phyloP scores from a whole-genome alignment of 208 protist species.

The Borovskyia barvae region DNA sequence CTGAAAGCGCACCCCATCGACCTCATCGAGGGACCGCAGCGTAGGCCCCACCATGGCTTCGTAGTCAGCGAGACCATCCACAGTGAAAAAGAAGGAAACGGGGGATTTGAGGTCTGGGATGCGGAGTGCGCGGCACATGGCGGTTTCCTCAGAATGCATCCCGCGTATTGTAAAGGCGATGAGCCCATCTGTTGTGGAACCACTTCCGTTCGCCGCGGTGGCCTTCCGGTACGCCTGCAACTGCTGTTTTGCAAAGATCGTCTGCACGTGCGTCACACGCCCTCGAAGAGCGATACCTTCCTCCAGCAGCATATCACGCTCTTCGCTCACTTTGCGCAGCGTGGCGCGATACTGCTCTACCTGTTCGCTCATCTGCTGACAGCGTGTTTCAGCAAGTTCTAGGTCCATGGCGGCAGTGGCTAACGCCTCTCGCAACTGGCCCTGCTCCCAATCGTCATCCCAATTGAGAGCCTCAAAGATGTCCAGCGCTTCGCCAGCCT shows the following conservation, averaged over 20 bases:
- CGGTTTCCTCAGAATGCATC: constrained; percentile 33
- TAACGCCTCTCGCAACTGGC: constrained; percentile 78
- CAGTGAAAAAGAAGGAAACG: constrained; percentile 61
- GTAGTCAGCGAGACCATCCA: constrained; percentile 71
- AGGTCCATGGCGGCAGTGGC: constrained; percentile 77
- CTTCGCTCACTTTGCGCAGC: constrained; percentile 39
- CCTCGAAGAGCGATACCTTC: constrained; percentile 80
- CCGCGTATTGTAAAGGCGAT: constrained; percentile 62
- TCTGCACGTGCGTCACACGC: constrained; percentile 76
- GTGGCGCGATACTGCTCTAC: constrained; percentile 41
- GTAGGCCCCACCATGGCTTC: constrained; percentile 80
- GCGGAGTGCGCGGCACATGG: constrained; percentile 36
- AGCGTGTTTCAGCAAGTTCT: constrained; percentile 77
- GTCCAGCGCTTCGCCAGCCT: constrained; percentile 43
- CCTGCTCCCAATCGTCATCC: constrained; percentile 77
- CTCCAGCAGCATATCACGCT: constrained; percentile 77
- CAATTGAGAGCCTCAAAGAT: constrained; percentile 71
- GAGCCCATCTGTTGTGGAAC: constrained; percentile 19
- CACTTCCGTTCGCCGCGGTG: constrained; percentile 9
- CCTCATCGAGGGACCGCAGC: constrained; percentile 51
- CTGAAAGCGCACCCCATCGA: constrained; percentile 67
- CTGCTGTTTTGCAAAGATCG: constrained; percentile 85
- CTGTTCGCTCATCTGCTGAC: constrained; percentile 58
- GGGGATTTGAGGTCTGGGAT: constrained; percentile 28
- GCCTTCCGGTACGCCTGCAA: constrained; percentile 64